Evolutionary conservation across 1,284 basidiomycete genomes (phyloP).

Genomic region (Marasmius tenuissimus): DNA sequence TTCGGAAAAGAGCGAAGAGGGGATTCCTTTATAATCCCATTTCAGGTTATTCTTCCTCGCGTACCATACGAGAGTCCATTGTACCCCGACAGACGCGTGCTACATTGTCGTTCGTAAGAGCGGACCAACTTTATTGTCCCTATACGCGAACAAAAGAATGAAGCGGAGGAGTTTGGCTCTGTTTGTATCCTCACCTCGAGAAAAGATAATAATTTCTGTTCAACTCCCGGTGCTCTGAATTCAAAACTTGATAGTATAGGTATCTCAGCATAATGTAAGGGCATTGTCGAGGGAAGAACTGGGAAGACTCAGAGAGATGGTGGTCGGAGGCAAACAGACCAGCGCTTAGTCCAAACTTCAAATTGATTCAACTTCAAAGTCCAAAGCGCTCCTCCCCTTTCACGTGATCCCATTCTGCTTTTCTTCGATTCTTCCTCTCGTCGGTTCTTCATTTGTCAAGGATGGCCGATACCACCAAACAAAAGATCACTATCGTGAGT

Average conservation of each 20-base stretch:
- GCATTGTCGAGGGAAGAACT: background rate
- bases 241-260: too few species aligned
- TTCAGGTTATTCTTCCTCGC: background rate
- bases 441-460: background rate
- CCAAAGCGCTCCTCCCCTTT: background rate
- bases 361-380: too few species aligned
- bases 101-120: slow-evolving; percentile 1
- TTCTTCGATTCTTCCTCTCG: background rate
- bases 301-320: background rate
- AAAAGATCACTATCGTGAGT: slow-evolving; percentile 60
- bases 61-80: background rate
- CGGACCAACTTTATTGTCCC: background rate
- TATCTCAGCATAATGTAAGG: background rate
- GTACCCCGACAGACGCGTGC: background rate
- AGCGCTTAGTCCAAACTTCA: too few species aligned
- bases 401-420: background rate
- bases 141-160: background rate
- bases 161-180: background rate
- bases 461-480: slow-evolving; percentile 46
- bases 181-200: background rate
- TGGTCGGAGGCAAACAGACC: background rate
- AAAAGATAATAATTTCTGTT: background rate
- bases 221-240: background rate
- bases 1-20: background rate
- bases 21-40: background rate